Evolutionary conservation across 768 basidiomycete species (phyloP).

Genomic region (Leccinellum luteum): DNA sequence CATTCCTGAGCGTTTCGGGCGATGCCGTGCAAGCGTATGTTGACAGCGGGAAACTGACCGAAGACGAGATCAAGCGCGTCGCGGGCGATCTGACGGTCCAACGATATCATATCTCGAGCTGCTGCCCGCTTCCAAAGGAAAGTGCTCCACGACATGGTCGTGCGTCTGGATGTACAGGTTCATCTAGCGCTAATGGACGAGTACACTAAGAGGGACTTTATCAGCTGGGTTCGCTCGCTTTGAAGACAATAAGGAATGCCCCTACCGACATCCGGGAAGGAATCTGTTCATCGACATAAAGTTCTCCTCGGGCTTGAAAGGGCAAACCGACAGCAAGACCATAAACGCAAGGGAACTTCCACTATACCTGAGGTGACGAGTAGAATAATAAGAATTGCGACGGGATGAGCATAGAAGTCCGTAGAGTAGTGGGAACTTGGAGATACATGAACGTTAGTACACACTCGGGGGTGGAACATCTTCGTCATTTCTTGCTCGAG

Average conservation of each 20-base stretch:
- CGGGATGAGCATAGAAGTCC: not conserved
- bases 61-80: not conserved
- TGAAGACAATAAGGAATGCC: not conserved
- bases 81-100: conserved; percentile 32
- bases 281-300: not conserved
- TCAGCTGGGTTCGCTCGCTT: not conserved
- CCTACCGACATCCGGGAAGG: not conserved
- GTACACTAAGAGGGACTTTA: not conserved
- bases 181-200: not conserved
- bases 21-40: conserved; percentile 79
- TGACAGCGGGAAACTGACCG: conserved; percentile 29
- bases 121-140: conserved; percentile 53
- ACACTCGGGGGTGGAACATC: conserved; percentile 1
- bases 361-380: conserved; percentile 24
- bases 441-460: conserved; percentile 17
- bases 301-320: not conserved
- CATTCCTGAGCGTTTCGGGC: conserved; percentile 74
- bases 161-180: too few species aligned
- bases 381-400: not conserved
- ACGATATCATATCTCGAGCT: conserved; percentile 87
- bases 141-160: conserved; percentile 52
- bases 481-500: conserved; percentile 68
- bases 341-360: conserved; percentile 3
- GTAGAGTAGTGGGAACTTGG: conserved; percentile 4
- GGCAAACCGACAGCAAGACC: not conserved